A percentile compares a stretch with the other conserved stretches of the same genome.
These are phyloP conservation scores for Brachypodium distachyon DNA, from an alignment of 202 grass and related monocot species.

Conservation along the genomic window DNA sequence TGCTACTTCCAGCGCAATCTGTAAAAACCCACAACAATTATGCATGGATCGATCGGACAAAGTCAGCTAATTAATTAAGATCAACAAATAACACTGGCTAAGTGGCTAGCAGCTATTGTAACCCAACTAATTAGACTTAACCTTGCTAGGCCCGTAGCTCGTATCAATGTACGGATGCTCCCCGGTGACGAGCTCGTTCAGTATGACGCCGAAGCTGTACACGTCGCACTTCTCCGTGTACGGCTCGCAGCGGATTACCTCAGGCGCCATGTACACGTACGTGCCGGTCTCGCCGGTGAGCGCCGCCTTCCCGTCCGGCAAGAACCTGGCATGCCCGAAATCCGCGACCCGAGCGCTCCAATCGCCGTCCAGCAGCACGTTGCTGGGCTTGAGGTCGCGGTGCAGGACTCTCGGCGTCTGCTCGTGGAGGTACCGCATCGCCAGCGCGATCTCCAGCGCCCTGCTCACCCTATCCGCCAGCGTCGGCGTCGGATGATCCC, in stretches of 20 bases:
- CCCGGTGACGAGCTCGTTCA: slow-evolving; percentile 52
- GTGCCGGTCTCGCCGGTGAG: slow-evolving; percentile 63
- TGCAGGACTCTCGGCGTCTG: slow-evolving; percentile 49
- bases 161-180: slow-evolving; percentile 52
- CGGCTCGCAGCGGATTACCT: slow-evolving; percentile 54
- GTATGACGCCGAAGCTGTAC: slow-evolving; percentile 52
- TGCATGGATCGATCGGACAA: no score
- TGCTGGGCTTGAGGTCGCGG: slow-evolving; percentile 65
- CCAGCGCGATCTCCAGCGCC: slow-evolving; percentile 49
- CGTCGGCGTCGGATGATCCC: not conserved
- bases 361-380: slow-evolving; percentile 34
- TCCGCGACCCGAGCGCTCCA: slow-evolving; percentile 34
- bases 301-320: slow-evolving; percentile 35
- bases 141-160: slow-evolving; percentile 40
- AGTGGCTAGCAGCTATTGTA: no score
- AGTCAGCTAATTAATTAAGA: no score
- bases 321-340: slow-evolving; percentile 47
- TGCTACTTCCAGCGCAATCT: slow-evolving; percentile 59
- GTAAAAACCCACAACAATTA: not conserved
- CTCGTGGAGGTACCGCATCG: slow-evolving; percentile 52
- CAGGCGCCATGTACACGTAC: slow-evolving; percentile 64
- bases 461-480: slow-evolving; percentile 37
- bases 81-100: no score
- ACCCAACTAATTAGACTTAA: not conserved
- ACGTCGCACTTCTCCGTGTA: slow-evolving; percentile 65